Evolutionary conservation across 768 basidiomycete species (phyloP), one percentile per base, ranked within the genome.

Genomic region (Fomitopsis serialis): DNA sequence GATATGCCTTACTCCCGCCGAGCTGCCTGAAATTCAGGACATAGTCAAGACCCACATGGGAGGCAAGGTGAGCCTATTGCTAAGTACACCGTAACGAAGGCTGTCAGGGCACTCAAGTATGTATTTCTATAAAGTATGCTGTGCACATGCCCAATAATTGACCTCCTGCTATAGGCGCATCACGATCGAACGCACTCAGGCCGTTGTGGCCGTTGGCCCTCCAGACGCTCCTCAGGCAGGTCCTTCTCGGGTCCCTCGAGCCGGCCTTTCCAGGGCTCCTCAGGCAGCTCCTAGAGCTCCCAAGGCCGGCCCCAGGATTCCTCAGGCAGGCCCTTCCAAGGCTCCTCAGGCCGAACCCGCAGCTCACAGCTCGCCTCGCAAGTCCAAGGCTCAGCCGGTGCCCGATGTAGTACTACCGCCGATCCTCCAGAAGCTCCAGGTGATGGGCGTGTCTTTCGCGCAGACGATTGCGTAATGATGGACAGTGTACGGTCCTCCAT

Each of bases 11-110:
- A 55, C 54, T 48, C 50, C 68, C n/a, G 59, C 54, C 13, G 70
- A 73, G 51, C 62, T 71, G 32, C 72, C 72, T 2, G 70, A 71
- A 34, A 59, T 45, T 2, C 43, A 37, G 12, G 23, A 57, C 23
- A 27, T 50, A 13, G n/a, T 59, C 19, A 50, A 48, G 37, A 6
- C 6, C 7, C 51, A 50, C 36, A 42, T 56, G 17, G 19, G 15
- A 19, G 48, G 45, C 42, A 53, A 49, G 45, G 51, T n/a, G 25
- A 46, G 5, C 42, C 29, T 17, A 9, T 2, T 15, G 36, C 9
- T 22, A 27, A 19, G 17, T 12, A 4, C 35, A 24, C 48, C 27
- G 24, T 42, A 17, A 10, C 23, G 25, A 22, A n/a, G 13, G 13
- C 37, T n/a, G 37, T 29, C 4, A 2, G 44, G 7, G 46, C 46